Base-by-base conservation (phyloP, 352 stramenopile species). In the Phytopythium aichiense region DNA sequence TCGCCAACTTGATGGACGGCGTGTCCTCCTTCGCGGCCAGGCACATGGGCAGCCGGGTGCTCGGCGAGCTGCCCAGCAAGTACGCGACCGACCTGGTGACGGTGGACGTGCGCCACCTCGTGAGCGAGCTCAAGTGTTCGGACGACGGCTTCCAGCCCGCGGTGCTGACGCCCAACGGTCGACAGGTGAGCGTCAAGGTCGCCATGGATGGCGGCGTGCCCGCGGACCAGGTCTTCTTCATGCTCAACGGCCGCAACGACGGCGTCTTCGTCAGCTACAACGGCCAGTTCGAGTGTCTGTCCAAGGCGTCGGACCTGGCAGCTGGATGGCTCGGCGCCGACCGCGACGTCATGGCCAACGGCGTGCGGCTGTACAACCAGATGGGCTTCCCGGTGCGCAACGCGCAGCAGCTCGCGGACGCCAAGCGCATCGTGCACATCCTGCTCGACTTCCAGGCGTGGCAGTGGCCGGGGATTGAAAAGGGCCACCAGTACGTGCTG, bases 371-470 rank as follows among this genome's bases (percentile, higher is more conserved):
- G 37, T 91, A 88, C 72, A 81, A 64, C 63, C 84, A 91, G 62
- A 79, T 89, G 72, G 86, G 84, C 2, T 71, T 72, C 30, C 64
- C 86, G 0, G 78, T 93, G 43, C 78, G 74, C 46, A 81, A 73
- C 30, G 61, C 61, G 0, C 37, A 73, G 33, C 80, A 92, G 13
- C 68, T 94, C 56, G 60, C 33, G n/a, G 71, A 70, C 9, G 73
- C 77, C 16, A 76, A 78, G 43, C 76, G 83, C 49, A 82, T 89
- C 11, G 82, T 90, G 31, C 84, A 94, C 55, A 70, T 94, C 30
- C 55, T 94, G 63, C 60, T 94, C 51, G 86, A 94, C 56, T 92
- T 91, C 67, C 84, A 94, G 68, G 61, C 91, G 58, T 94, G 86
- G 86, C 72, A 88, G 18, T 94, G 86, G 86, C 86, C 86, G 1